These are phyloP conservation scores for Funneliformis mosseae DNA, from an alignment of 192 early-diverging fungal species.

Conservation along the genomic window DNA sequence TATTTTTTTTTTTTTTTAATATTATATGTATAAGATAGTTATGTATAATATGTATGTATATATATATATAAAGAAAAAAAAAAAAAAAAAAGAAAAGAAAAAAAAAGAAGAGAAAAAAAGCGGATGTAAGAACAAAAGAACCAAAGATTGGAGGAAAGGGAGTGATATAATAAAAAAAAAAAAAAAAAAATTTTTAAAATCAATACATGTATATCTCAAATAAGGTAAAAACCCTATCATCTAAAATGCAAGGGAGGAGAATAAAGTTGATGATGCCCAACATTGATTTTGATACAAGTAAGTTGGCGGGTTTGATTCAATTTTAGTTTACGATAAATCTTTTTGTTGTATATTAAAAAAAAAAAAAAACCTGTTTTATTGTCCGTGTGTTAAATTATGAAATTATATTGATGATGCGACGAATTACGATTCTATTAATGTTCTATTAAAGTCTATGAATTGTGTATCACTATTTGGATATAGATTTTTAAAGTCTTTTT, in stretches of 20 bases:
- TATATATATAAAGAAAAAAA: slow-evolving; percentile 6
- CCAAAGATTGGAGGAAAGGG: slow-evolving; percentile 19
- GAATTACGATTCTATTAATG: neutral
- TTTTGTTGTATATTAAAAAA: neutral
- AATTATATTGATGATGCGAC: slow-evolving; percentile 1
- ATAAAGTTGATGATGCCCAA: slow-evolving; percentile 18
- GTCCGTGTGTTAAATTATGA: neutral
- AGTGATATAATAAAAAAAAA: slow-evolving; percentile 17
- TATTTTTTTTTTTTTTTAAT: neutral
- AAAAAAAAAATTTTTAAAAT: neutral
- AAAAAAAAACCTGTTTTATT: neutral
- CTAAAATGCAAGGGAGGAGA: neutral
- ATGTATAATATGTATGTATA: neutral
- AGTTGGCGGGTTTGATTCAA: slow-evolving; percentile 5
- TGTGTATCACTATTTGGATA: slow-evolving; percentile 15
- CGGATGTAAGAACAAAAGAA: slow-evolving; percentile 9
- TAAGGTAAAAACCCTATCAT: slow-evolving; percentile 12
- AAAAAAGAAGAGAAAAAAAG: neutral
- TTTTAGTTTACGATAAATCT: neutral
- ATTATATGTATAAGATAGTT: neutral
- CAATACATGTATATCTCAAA: slow-evolving; percentile 12
- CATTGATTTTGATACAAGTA: slow-evolving; percentile 17
- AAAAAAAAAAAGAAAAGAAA: neutral
- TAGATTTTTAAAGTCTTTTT: neutral
- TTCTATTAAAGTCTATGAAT: slow-evolving; percentile 15